These are phyloP conservation scores for Annulohypoxylon maeteangense DNA, from an alignment of 495 filamentous ascomycete genomes.

Conservation along the genomic window DNA sequence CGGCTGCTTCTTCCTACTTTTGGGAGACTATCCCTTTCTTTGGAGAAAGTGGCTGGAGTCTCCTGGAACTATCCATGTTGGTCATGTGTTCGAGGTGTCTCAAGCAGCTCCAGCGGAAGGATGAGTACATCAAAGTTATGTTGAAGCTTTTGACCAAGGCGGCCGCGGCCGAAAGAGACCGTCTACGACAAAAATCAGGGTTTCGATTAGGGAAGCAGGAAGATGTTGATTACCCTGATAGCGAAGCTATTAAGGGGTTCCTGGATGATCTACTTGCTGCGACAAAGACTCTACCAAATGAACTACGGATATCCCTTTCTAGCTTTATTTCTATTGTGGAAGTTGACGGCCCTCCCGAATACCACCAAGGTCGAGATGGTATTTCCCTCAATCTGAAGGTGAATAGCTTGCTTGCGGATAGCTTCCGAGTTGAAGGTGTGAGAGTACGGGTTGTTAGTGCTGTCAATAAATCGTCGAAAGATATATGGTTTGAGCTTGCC, in stretches of 20 bases:
- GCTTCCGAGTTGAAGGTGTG: constrained; percentile 72
- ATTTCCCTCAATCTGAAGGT: constrained; percentile 78
- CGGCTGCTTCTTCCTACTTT: constrained; percentile 80
- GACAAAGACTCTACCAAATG: constrained; percentile 70
- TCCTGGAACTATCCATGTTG: constrained; percentile 83
- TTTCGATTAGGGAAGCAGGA: constrained; percentile 42
- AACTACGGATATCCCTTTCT: constrained; percentile 72
- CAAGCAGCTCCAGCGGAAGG: constrained; percentile 75
- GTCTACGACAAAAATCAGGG: constrained; percentile 52
- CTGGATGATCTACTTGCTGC: constrained; percentile 72
- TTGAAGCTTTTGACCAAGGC: constrained; percentile 81
- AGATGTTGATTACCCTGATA: constrained; percentile 62
- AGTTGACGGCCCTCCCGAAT: constrained; percentile 74
- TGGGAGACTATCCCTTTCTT: constrained; percentile 85
- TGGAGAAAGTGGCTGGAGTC: constrained; percentile 79
- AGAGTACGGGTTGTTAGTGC: constrained; percentile 70
- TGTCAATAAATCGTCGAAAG: constrained; percentile 60
- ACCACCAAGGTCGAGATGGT: constrained; percentile 78
- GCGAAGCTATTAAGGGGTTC: constrained; percentile 66
- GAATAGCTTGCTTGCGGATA: constrained; percentile 75
- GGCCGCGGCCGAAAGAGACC: constrained; percentile 65
- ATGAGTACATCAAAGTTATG: constrained; percentile 82
- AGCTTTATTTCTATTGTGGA: constrained; percentile 78
- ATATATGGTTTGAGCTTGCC: constrained; percentile 71
- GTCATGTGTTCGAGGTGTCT: constrained; percentile 87